Conservation (phyloP, 108 stramenopile genomes). For the Thalassiosira profunda region DNA sequence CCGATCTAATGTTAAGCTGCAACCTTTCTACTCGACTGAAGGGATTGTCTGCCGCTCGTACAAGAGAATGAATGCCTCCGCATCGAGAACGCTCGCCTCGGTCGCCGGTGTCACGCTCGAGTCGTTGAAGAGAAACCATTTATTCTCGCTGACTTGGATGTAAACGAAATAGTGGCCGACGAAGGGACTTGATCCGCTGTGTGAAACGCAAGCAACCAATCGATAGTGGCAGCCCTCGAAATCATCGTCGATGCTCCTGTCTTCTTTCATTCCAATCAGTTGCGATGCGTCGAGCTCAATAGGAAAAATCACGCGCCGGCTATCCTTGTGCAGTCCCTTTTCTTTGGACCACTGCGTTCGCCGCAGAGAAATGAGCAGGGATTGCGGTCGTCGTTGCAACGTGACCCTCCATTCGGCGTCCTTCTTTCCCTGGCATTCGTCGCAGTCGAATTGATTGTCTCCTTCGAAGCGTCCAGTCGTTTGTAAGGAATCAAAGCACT, state of each 20-base stretch:
- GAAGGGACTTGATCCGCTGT: conserved; percentile 43
- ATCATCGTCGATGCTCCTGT: conserved; percentile 32
- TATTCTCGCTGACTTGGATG: conserved; percentile 3
- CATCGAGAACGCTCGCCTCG: conserved; percentile 27
- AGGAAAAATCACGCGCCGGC: conserved; percentile 40
- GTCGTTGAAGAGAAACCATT: conserved; percentile 56
- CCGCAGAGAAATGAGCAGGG: conserved; percentile 42
- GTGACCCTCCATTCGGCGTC: conserved; percentile 42
- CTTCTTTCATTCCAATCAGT: conserved; percentile 18
- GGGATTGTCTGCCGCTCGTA: conserved; percentile 41
- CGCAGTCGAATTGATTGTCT: conserved; percentile 43
- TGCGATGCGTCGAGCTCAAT: conserved; percentile 46
- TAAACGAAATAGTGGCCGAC: conserved; percentile 49
- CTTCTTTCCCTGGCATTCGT: conserved; percentile 31
- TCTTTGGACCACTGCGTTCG: conserved; percentile 37
- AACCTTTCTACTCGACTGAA: not conserved
- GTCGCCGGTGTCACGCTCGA: conserved; percentile 27
- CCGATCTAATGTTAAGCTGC: not conserved
- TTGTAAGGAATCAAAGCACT: conserved; percentile 37
- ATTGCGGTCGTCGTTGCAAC: conserved; percentile 42
- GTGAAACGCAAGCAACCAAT: conserved; percentile 32
- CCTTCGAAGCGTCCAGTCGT: conserved; percentile 35
- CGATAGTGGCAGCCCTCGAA: conserved; percentile 47
- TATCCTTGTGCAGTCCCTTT: conserved; percentile 52
- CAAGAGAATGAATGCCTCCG: conserved; percentile 48